Conservation (phyloP, 2,329 filamentous ascomycete species). For the Cladobotryum protrusum region DNA sequence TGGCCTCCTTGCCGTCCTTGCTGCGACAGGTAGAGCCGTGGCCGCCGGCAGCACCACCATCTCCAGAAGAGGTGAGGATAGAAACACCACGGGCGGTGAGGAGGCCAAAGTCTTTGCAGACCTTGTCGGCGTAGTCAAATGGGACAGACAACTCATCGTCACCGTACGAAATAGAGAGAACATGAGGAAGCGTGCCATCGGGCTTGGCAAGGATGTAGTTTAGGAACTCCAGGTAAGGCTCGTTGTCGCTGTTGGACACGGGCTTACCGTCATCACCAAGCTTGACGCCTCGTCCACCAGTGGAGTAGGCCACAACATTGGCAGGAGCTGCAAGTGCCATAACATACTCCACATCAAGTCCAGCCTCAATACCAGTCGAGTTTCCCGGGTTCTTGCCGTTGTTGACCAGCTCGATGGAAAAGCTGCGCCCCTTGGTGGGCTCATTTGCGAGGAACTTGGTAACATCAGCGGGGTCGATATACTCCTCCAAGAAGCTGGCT, state of each 20-base stretch:
- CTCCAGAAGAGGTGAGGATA: slow-evolving; percentile 45
- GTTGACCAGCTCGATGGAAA: slow-evolving; percentile 35
- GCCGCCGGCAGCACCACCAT: slow-evolving; percentile 40
- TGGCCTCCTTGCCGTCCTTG: slow-evolving; percentile 53
- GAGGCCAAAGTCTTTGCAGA: slow-evolving; percentile 48
- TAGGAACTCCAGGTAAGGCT: slow-evolving; percentile 52
- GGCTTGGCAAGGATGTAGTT: slow-evolving; percentile 41
- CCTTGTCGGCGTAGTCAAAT: slow-evolving; percentile 42
- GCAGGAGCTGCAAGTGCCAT: slow-evolving; percentile 40
- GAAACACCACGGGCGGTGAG: slow-evolving; percentile 47
- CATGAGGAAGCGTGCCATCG: slow-evolving; percentile 44
- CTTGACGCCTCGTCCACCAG: slow-evolving; percentile 38
- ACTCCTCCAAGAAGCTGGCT: slow-evolving; percentile 45
- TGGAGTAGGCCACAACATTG: slow-evolving; percentile 38
- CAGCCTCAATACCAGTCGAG: slow-evolving; percentile 38
- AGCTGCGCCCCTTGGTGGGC: slow-evolving; percentile 33
- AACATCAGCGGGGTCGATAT: slow-evolving; percentile 39
- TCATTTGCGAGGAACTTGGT: slow-evolving; percentile 31
- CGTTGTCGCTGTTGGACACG: slow-evolving; percentile 37
- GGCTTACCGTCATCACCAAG: slow-evolving; percentile 33
- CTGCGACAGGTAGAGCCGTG: slow-evolving; percentile 47
- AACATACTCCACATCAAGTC: slow-evolving; percentile 44
- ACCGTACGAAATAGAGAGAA: slow-evolving; percentile 52
- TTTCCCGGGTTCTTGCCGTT: slow-evolving; percentile 39
- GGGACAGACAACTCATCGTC: slow-evolving; percentile 54